Evolutionary conservation across 2,329 filamentous ascomycete species (phyloP).

Genomic region (Neonectria neomacrospora): DNA sequence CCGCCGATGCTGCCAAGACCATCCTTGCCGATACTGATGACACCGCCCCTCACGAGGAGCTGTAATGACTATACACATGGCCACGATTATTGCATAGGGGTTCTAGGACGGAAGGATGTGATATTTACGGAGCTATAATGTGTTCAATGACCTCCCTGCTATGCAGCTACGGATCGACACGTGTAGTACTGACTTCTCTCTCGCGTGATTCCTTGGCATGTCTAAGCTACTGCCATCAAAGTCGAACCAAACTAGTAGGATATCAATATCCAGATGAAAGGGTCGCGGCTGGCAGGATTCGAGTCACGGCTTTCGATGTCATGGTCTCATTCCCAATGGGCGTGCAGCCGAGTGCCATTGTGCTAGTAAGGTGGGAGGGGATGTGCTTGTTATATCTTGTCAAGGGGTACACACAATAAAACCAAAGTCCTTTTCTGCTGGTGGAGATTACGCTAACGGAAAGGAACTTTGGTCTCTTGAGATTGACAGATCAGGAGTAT

Average conservation of each 20-base stretch:
- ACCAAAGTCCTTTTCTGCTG: no score
- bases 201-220: background rate
- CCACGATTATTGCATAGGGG: conserved; percentile 26
- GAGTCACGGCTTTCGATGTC: background rate
- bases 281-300: no score
- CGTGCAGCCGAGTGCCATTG: background rate
- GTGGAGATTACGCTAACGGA: background rate
- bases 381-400: background rate
- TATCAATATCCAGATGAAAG: background rate
- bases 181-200: background rate
- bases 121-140: conserved; percentile 17
- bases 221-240: background rate
- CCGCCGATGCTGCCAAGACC: conserved; percentile 64
- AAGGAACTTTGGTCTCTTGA: background rate
- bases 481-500: background rate
- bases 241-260: background rate
- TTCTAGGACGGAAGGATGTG: conserved; percentile 9
- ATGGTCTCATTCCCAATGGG: background rate
- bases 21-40: conserved; percentile 66
- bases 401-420: background rate
- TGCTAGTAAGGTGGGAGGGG: background rate
- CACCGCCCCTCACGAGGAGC: conserved; percentile 68
- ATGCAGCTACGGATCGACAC: background rate
- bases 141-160: conserved; percentile 2
- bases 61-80: conserved; percentile 51